Evolutionary conservation across 2,329 filamentous ascomycete genomes (phyloP).

Genomic region (Trichophyton rubrum): DNA sequence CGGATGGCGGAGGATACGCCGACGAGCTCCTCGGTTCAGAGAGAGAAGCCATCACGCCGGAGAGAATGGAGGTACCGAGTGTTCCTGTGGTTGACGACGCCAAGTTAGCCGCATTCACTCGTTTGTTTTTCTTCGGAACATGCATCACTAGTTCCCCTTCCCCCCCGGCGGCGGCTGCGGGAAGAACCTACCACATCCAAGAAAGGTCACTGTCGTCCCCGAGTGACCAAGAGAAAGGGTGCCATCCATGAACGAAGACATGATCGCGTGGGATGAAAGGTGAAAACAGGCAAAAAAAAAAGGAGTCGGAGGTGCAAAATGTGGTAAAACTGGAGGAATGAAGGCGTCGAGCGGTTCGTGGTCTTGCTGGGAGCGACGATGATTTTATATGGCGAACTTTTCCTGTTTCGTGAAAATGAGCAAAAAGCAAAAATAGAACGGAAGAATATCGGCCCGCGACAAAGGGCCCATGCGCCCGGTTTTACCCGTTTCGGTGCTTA

Average conservation of each 20-base stretch:
- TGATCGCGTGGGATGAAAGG: not conserved
- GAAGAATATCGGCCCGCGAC: not conserved
- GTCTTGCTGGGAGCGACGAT: not conserved
- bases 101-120: not conserved
- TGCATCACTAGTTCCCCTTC: not conserved
- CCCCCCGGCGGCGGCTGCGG: not conserved
- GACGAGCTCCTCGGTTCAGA: slow-evolving; percentile 36
- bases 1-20: slow-evolving; percentile 25
- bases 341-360: not conserved
- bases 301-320: not conserved
- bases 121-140: slow-evolving; percentile 1
- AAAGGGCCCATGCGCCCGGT: not conserved
- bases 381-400: not conserved
- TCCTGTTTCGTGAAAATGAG: not conserved
- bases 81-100: slow-evolving; percentile 44
- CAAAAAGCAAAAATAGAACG: not conserved
- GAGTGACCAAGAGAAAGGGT: not conserved
- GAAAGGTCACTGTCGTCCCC: slow-evolving; percentile 39
- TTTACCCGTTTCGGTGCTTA: slow-evolving; percentile 2
- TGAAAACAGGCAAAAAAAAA: not conserved
- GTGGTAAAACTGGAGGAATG: not conserved
- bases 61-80: slow-evolving; percentile 75
- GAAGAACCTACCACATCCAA: slow-evolving; percentile 57
- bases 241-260: not conserved
- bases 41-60: slow-evolving; percentile 63